phyloP scores from a whole-genome alignment of 1,284 basidiomycete genomes.

The Erythrobasidium hasegawianum region DNA sequence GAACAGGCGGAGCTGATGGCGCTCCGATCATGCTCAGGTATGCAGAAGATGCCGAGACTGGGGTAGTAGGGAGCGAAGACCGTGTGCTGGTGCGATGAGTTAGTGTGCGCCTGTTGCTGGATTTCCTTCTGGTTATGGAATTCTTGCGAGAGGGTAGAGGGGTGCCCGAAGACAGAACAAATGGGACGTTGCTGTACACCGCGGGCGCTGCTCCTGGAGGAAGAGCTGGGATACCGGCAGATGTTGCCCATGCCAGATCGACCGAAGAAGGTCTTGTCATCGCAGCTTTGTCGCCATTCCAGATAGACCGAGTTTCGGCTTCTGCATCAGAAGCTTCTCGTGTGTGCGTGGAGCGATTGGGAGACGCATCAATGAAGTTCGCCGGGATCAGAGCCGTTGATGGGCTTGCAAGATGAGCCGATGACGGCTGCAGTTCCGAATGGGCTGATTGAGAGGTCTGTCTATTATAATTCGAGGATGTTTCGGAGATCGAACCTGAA shows the following conservation, averaged over 20 bases:
- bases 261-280: background rate
- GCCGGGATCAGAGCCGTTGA: background rate
- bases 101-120: too few relatives aligned
- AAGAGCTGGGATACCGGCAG: background rate
- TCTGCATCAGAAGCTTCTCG: background rate
- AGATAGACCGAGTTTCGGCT: background rate
- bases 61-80: too few relatives aligned
- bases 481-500: background rate
- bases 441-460: background rate
- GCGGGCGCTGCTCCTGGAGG: too few relatives aligned
- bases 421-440: background rate
- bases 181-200: too few relatives aligned
- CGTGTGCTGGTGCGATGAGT: too few relatives aligned
- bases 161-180: too few relatives aligned
- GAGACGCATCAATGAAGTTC: background rate
- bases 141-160: too few relatives aligned
- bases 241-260: slow-evolving; percentile 1
- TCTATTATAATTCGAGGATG: background rate
- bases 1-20: too few relatives aligned
- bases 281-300: background rate
- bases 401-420: background rate
- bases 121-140: too few relatives aligned
- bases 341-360: background rate
- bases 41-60: too few relatives aligned
- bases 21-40: too few relatives aligned